These are phyloP conservation scores for Bipolaris cookei DNA, from an alignment of 2,329 filamentous ascomycete species.

Conservation along the genomic window DNA sequence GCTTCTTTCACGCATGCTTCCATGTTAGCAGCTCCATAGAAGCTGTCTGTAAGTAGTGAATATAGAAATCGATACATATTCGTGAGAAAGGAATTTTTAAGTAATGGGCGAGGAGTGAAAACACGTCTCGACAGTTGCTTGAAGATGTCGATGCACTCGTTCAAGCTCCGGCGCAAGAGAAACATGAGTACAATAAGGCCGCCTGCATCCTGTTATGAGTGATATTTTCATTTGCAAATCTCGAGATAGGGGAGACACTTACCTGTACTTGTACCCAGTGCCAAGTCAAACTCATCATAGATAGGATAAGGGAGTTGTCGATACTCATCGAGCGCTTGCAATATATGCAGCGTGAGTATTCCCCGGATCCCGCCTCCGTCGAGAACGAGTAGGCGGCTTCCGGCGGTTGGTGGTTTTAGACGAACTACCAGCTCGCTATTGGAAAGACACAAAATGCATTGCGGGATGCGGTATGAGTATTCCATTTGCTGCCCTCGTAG, in stretches of 20 bases:
- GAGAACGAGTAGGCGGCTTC: slow-evolving; percentile 21
- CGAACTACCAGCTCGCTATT: slow-evolving; percentile 11
- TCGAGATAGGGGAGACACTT: background rate
- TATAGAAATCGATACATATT: slow-evolving; percentile 44
- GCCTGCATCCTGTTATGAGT: slow-evolving; percentile 8
- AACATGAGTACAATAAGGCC: slow-evolving; percentile 27
- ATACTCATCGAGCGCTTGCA: slow-evolving; percentile 18
- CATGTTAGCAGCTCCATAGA: slow-evolving; percentile 41
- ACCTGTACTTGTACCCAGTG: slow-evolving; percentile 23
- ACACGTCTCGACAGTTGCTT: slow-evolving; percentile 17
- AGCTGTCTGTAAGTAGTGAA: slow-evolving; percentile 13
- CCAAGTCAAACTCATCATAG: slow-evolving; percentile 25
- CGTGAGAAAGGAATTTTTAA: slow-evolving; percentile 2
- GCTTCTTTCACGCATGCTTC: slow-evolving; percentile 39
- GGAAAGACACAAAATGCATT: slow-evolving; percentile 15
- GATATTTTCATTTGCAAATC: background rate
- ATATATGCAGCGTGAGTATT: slow-evolving; percentile 18
- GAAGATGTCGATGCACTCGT: slow-evolving; percentile 19
- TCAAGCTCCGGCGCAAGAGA: slow-evolving; percentile 11
- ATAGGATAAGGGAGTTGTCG: slow-evolving; percentile 21
- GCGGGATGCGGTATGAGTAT: slow-evolving; percentile 17
- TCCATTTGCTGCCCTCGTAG: slow-evolving; percentile 10
- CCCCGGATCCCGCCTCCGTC: slow-evolving; percentile 20
- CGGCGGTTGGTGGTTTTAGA: slow-evolving; percentile 21
- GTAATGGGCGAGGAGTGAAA: slow-evolving; percentile 7